Conservation (phyloP, 1,284 basidiomycete genomes). For the Bjerkandera adusta region DNA sequence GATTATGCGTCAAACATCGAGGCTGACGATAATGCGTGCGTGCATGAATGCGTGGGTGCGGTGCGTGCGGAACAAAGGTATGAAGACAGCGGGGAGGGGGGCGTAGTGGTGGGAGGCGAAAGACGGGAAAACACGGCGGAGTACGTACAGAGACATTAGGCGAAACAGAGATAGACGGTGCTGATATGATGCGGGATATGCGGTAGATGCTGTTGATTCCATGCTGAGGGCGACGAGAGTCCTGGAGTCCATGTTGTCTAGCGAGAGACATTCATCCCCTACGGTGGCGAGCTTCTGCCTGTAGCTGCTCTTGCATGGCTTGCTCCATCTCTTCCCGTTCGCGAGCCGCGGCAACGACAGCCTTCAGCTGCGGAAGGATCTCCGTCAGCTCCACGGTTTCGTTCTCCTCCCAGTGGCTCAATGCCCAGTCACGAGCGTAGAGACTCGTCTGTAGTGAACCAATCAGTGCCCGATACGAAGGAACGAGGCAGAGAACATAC, state of each 20-base stretch:
- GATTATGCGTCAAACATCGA: slow-evolving; percentile 4
- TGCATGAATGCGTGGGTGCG: slow-evolving; percentile 2
- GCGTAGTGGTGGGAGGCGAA: background rate
- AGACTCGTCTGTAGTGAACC: slow-evolving; percentile 45
- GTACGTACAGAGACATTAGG: background rate
- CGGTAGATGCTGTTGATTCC: slow-evolving; percentile 20
- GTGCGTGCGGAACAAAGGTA: slow-evolving; percentile 7
- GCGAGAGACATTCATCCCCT: too few relatives aligned
- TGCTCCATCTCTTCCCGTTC: slow-evolving; percentile 31
- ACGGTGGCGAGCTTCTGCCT: too few relatives aligned
- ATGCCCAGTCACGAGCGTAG: slow-evolving; percentile 62
- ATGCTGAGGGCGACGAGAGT: too few relatives aligned
- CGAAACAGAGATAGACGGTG: background rate
- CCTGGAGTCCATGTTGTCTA: too few relatives aligned
- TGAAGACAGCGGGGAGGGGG: background rate
- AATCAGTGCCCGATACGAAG: background rate
- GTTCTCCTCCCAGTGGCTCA: slow-evolving; percentile 57
- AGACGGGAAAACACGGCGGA: slow-evolving; percentile 2
- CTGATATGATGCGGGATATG: slow-evolving; percentile 14
- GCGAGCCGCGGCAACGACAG: slow-evolving; percentile 40
- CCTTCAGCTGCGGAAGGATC: slow-evolving; percentile 55
- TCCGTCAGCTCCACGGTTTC: slow-evolving; percentile 47
- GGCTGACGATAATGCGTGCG: slow-evolving; percentile 1
- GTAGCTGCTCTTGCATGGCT: too few relatives aligned
- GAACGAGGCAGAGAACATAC: slow-evolving; percentile 36